Conservation (phyloP, 2,329 filamentous ascomycete species). For the Fusarium humuli region DNA sequence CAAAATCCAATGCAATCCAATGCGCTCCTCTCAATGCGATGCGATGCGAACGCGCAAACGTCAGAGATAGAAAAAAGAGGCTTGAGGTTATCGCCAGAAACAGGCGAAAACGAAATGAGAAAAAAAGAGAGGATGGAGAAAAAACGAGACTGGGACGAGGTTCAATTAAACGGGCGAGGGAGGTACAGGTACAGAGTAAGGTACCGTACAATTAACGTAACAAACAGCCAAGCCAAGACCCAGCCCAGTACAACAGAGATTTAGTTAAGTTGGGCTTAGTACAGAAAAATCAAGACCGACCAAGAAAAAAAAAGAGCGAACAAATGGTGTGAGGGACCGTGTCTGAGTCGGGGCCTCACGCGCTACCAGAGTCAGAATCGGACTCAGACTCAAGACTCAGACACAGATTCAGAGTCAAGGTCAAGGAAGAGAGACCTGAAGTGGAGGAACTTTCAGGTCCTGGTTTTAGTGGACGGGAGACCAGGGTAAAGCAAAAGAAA, state of each 20-base stretch:
- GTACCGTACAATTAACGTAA: constrained; percentile 21
- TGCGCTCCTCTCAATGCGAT: constrained; percentile 17
- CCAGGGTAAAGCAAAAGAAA: constrained; percentile 24
- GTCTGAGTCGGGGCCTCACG: constrained; percentile 45
- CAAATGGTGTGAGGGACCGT: constrained; percentile 42
- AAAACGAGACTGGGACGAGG: constrained; percentile 18
- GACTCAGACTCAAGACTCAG: background rate
- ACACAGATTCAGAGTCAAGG: constrained; percentile 22
- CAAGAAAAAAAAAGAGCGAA: constrained; percentile 9
- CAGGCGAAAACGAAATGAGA: constrained; percentile 22
- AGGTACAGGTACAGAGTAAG: constrained; percentile 2
- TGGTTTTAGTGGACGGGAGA: constrained; percentile 29
- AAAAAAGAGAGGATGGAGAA: constrained; percentile 29
- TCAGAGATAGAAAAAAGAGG: constrained; percentile 13
- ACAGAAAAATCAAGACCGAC: constrained; percentile 10
- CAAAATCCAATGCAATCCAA: constrained; percentile 22
- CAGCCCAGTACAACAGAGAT: constrained; percentile 2
- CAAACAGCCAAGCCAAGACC: background rate
- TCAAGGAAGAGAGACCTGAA: constrained; percentile 11
- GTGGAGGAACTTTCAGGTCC: constrained; percentile 27
- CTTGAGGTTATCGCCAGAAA: constrained; percentile 28
- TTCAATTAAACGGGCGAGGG: constrained; percentile 33
- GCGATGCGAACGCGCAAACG: constrained; percentile 29
- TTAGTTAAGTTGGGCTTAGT: constrained; percentile 20
- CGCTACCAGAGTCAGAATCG: constrained; percentile 31